Evolutionary conservation across 768 basidiomycete species (phyloP), one percentile per base, ranked within the genome.

Genomic region (Lactifluus volemus): DNA sequence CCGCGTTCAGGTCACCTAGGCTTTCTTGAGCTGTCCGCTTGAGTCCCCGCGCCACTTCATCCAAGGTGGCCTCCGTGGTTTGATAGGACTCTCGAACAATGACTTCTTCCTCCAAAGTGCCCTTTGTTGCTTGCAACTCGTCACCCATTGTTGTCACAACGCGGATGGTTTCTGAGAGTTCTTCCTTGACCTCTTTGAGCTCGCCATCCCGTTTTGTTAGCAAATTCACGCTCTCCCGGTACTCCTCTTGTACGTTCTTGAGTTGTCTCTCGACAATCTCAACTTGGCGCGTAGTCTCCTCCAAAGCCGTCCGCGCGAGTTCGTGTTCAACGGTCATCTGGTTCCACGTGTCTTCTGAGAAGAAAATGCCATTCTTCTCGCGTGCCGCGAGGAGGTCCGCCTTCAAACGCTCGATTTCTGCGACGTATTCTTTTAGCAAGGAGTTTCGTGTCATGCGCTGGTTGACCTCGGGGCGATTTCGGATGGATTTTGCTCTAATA

Each of bases 361-460:
- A 87, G 72, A 87, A 97, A 39, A 98, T 91, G 8, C 97, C 97
- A 68, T 96, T 94, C 79, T 96, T 96, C 73, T 97, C 94, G 41
- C 95, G 81, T 6, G 94, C 89, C 7, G 97, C 95, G 0, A 92
- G 75, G 49, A 96, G 77, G 66, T 98, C 95, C 0, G 85, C 84
- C 71, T 96, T 96, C 42, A 98, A 79, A 5, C 92, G 84, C 67
- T 96, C 93, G 49, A 98, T 97, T 73, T 98, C 97, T 12, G 80
- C 84, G 42, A 96, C 81, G 67, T 96, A 98, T 71, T 98, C 95
- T 71, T 94, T 94, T 49, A 99, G 75, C 52, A 98, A 83, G 1
- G 92, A 84, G 63, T 93, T 91, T 50, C 92, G 86, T 9, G 92
- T 92, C 84, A 97, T 88, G 50, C 92, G 86, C 69, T 93, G 91